These are phyloP conservation scores for Epichloe gansuensis DNA, from an alignment of 2,329 filamentous ascomycete species.

Conservation along the genomic window DNA sequence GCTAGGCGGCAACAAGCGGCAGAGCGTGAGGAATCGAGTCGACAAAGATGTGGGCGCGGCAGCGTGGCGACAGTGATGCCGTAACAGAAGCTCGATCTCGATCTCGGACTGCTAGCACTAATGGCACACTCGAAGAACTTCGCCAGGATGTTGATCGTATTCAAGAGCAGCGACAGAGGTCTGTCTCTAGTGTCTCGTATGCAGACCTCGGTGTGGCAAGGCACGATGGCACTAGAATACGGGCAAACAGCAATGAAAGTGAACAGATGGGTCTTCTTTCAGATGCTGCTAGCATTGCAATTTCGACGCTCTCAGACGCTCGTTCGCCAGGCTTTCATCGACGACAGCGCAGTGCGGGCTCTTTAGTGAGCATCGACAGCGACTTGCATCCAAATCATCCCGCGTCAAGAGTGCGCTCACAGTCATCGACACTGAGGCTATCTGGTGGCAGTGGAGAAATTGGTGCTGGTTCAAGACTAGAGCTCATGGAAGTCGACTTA, in stretches of 20 bases:
- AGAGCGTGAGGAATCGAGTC: slow-evolving; percentile 66
- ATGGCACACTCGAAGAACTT: slow-evolving; percentile 48
- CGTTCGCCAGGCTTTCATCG: slow-evolving; percentile 24
- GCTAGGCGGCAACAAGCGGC: slow-evolving; percentile 63
- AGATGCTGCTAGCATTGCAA: slow-evolving; percentile 53
- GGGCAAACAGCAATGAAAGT: slow-evolving; percentile 62
- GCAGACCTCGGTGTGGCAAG: slow-evolving; percentile 63
- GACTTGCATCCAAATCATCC: slow-evolving; percentile 29
- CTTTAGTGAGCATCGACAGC: slow-evolving; percentile 41
- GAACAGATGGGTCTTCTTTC: slow-evolving; percentile 61
- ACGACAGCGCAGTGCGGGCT: slow-evolving; percentile 39
- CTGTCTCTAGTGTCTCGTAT: slow-evolving; percentile 66
- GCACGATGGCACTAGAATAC: slow-evolving; percentile 64
- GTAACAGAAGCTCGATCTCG: slow-evolving; percentile 54
- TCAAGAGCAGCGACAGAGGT: slow-evolving; percentile 48
- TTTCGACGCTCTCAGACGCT: slow-evolving; percentile 22
- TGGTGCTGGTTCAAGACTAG: slow-evolving; percentile 38
- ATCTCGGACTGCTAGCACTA: slow-evolving; percentile 32
- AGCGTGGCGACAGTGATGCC: slow-evolving; percentile 54
- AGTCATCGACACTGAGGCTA: slow-evolving; percentile 27
- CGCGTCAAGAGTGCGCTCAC: slow-evolving; percentile 31
- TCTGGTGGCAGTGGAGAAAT: slow-evolving; percentile 16
- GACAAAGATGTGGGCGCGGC: slow-evolving; percentile 56
- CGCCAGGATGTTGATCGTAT: slow-evolving; percentile 43
- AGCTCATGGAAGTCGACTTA: slow-evolving; percentile 39